A percentile compares a stretch with the other conserved stretches of the same genome.
Evolutionary conservation across 768 basidiomycete species (phyloP).

Genomic region (Multifurca ochricompacta): DNA sequence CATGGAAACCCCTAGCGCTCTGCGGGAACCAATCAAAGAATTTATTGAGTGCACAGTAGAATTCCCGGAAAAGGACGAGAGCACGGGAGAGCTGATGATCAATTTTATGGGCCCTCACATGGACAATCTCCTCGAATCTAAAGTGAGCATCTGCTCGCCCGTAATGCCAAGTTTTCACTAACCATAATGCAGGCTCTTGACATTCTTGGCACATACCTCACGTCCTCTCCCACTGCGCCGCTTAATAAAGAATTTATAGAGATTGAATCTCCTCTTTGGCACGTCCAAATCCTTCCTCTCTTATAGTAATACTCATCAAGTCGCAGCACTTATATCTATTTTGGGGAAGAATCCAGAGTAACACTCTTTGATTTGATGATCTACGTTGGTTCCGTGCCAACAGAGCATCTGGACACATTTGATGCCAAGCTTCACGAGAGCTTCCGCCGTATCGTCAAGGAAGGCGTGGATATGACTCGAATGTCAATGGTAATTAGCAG

Average conservation of each 20-base stretch:
- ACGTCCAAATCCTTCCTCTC: constrained; percentile 20
- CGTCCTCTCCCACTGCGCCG: constrained; percentile 74
- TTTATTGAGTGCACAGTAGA: constrained; percentile 63
- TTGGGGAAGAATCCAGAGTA: constrained; percentile 69
- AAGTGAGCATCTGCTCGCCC: constrained; percentile 34
- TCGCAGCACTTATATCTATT: constrained; percentile 74
- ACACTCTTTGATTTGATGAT: constrained; percentile 66
- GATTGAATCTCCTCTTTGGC: constrained; percentile 85
- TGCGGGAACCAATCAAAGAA: constrained; percentile 42
- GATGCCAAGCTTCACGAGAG: constrained; percentile 58
- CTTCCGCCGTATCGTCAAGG: constrained; percentile 56
- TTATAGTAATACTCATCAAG: constrained; percentile 2
- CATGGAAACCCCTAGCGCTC: constrained; percentile 74
- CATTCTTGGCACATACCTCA: constrained; percentile 79
- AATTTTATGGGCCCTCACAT: constrained; percentile 72
- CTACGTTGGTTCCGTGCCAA: constrained; percentile 78
- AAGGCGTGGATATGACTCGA: constrained; percentile 84
- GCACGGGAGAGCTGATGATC: constrained; percentile 78
- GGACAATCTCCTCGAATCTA: constrained; percentile 61
- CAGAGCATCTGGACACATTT: constrained; percentile 69
- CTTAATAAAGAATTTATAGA: constrained; percentile 91
- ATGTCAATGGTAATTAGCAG: constrained; percentile 82
- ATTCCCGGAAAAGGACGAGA: constrained; percentile 96
- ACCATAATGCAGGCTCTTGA: constrained; percentile 58
- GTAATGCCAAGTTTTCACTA: neutral